A percentile compares a stretch with the other conserved stretches of the same genome.
These are phyloP conservation scores for Yamadazyma insecticola DNA, from an alignment of 805 yeast species.

Conservation along the genomic window DNA sequence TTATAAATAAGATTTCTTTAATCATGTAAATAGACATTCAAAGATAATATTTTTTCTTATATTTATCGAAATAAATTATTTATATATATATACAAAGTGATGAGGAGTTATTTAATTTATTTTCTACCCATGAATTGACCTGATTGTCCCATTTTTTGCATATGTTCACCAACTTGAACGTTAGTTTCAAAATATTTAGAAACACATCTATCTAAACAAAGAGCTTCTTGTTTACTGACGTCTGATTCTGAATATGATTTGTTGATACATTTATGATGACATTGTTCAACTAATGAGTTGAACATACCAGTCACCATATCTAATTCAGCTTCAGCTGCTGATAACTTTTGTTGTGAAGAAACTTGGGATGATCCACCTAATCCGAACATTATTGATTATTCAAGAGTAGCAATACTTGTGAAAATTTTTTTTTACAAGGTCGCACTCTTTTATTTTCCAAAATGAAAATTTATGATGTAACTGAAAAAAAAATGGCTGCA, in stretches of 20 bases:
- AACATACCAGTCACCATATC: slow-evolving; percentile 98
- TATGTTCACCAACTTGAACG: slow-evolving; percentile 84
- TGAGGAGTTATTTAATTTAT: slow-evolving; percentile 1
- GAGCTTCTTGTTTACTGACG: slow-evolving; percentile 71
- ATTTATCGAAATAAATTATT: not conserved
- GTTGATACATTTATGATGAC: slow-evolving; percentile 81
- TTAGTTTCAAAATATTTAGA: slow-evolving; percentile 92
- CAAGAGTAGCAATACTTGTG: too few species aligned
- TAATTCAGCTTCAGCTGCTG: slow-evolving; percentile 94
- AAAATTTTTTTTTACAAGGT: too few species aligned
- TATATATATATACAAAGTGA: not conserved
- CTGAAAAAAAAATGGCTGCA: too few species aligned
- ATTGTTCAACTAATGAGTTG: slow-evolving; percentile 83
- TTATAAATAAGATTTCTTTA: not conserved
- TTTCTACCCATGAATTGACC: slow-evolving; percentile 41
- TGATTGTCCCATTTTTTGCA: slow-evolving; percentile 44
- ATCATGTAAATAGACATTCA: slow-evolving; percentile 4
- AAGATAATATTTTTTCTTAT: not conserved
- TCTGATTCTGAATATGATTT: slow-evolving; percentile 66
- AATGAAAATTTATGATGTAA: too few species aligned
- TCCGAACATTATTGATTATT: slow-evolving; percentile 58
- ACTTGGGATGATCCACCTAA: slow-evolving; percentile 72
- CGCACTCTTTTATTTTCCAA: too few species aligned
- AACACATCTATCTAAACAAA: slow-evolving; percentile 94
- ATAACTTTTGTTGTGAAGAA: slow-evolving; percentile 69